Conservation (phyloP, 345 rosid species). For the Eucalyptus paniculata region DNA sequence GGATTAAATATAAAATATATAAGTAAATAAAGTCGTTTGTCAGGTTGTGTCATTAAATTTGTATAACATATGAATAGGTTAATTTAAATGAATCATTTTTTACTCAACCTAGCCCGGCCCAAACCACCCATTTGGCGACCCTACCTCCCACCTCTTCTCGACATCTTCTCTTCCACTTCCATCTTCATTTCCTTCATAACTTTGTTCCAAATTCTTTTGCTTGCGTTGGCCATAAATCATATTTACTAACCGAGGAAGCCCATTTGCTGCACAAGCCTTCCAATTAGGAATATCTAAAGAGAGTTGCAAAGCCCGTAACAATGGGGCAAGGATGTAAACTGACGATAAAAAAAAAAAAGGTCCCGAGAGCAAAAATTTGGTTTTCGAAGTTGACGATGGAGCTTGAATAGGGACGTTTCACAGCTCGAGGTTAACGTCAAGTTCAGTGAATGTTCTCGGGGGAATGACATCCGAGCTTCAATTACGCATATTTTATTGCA, state of each 20-base stretch:
- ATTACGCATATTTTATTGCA: not conserved
- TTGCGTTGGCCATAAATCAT: not conserved
- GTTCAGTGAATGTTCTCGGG: not conserved
- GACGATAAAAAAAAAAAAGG: not conserved
- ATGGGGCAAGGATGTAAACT: not conserved
- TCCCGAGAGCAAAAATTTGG: not conserved
- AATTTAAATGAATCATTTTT: not conserved
- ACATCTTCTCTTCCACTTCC: not conserved
- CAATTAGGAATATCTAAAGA: not conserved
- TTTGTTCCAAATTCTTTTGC: not conserved
- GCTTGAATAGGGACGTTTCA: not conserved
- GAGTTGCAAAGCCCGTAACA: not conserved
- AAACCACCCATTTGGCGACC: not conserved
- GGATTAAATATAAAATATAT: not conserved
- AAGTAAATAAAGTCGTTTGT: not conserved
- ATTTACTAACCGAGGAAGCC: not conserved
- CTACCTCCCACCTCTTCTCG: not conserved
- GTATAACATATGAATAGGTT: not conserved
- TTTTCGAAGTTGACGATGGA: not conserved
- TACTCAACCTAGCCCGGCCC: rapidly evolving
- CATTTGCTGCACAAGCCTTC: not conserved
- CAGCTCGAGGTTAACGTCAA: not conserved
- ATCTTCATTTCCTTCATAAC: not conserved
- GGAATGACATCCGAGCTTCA: not conserved
- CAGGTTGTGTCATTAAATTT: rapidly evolving